A percentile compares a stretch with the other conserved stretches of the same genome.
Conservation (phyloP, 2,329 filamentous ascomycete species). For the Colletotrichum simmondsii region DNA sequence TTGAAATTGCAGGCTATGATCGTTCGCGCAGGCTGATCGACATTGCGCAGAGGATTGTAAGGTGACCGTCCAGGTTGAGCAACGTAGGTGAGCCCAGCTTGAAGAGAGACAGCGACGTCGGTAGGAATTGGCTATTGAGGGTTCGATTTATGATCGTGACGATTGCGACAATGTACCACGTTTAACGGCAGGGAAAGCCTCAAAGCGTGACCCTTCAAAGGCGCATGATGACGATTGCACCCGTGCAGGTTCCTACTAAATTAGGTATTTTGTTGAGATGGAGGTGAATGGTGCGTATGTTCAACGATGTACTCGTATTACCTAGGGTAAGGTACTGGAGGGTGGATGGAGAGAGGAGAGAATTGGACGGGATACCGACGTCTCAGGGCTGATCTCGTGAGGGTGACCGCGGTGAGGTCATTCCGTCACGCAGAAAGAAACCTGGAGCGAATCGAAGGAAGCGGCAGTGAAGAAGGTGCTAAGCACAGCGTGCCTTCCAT, state of each 20-base stretch:
- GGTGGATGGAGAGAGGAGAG: background rate
- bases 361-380: conserved; percentile 29
- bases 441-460: background rate
- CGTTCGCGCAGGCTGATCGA: conserved; percentile 4
- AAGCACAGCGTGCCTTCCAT: background rate
- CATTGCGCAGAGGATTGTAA: conserved; percentile 8
- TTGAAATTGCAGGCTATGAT: background rate
- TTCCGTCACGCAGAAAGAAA: conserved; percentile 12
- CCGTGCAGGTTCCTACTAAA: background rate
- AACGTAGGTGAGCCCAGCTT: background rate
- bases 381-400: conserved; percentile 34
- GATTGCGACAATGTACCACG: conserved; percentile 17
- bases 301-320: background rate
- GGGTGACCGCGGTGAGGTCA: conserved; percentile 33
- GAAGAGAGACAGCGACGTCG: background rate
- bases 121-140: background rate
- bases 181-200: background rate
- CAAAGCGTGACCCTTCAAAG: conserved; percentile 10
- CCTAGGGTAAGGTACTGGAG: background rate
- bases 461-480: background rate
- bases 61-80: background rate
- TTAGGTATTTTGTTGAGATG: background rate
- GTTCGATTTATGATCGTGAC: background rate
- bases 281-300: background rate
- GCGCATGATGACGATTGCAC: conserved; percentile 31